A percentile compares a stretch with the other conserved stretches of the same genome.
Conservation (phyloP, 306 rosid species). For the Lupinus albus region DNA sequence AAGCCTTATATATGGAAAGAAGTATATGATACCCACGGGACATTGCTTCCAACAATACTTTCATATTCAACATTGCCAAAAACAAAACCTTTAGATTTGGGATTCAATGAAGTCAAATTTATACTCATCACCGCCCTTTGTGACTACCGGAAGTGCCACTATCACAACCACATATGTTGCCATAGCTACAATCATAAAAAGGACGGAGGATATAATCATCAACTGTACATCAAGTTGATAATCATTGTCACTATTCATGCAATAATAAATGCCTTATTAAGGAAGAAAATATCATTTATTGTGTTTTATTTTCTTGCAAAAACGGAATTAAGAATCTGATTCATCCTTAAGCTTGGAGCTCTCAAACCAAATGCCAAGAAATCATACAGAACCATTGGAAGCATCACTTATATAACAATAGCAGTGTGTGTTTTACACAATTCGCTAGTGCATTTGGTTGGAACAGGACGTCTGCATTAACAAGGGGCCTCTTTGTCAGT, state of each 20-base stretch:
- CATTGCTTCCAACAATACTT: neutral
- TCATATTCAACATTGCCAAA: neutral
- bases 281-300: neutral
- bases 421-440: neutral
- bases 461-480: constrained; percentile 18
- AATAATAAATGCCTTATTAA: constrained; percentile 9
- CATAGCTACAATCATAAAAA: constrained; percentile 21
- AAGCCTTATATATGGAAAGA: neutral
- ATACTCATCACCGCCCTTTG: constrained; percentile 17
- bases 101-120: constrained; percentile 16
- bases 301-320: neutral
- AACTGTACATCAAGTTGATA: neutral
- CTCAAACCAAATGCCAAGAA: constrained; percentile 21
- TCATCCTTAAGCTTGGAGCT: constrained; percentile 8
- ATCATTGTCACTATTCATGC: neutral
- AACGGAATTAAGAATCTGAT: constrained; percentile 14
- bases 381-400: constrained; percentile 23
- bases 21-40: too few relatives aligned
- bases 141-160: constrained; percentile 19
- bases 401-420: constrained; percentile 7
- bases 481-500: constrained; percentile 12
- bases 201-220: neutral
- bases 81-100: constrained; percentile 3
- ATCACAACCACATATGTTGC: neutral
- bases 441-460: constrained; percentile 7